These are phyloP conservation scores for Gaeumannomyces sp. DNA, from an alignment of 2,329 filamentous ascomycete species.

Conservation along the genomic window DNA sequence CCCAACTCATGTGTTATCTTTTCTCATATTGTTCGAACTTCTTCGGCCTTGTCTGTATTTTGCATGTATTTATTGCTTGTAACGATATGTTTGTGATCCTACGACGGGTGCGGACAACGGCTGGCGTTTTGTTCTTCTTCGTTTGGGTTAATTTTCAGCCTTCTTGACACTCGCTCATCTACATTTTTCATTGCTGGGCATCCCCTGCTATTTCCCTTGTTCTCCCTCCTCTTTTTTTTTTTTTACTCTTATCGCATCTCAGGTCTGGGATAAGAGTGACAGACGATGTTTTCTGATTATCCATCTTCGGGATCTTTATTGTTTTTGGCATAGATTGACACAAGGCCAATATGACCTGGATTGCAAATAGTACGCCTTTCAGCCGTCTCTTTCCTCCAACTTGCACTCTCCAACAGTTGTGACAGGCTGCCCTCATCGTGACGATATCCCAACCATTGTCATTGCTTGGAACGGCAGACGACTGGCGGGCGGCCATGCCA, in stretches of 20 bases:
- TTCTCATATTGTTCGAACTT: not conserved
- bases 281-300: no score
- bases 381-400: no score
- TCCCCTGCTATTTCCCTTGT: not conserved
- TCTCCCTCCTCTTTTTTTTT: not conserved
- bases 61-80: not conserved
- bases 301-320: no score
- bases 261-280: no score
- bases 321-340: no score
- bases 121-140: not conserved
- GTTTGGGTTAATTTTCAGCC: not conserved
- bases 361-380: no score
- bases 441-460: no score
- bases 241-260: not conserved
- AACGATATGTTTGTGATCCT: not conserved
- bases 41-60: not conserved
- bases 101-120: not conserved
- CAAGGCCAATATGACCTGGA: no score
- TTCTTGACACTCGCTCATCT: not conserved
- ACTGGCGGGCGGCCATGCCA: no score
- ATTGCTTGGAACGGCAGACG: no score
- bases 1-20: not conserved
- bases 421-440: no score
- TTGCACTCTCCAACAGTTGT: no score
- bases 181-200: not conserved